Percentiles rank a stretch among this genome's conserved stretches.
phyloP scores from a whole-genome alignment of 805 yeast genomes.

The Metschnikowia kofuensis region DNA sequence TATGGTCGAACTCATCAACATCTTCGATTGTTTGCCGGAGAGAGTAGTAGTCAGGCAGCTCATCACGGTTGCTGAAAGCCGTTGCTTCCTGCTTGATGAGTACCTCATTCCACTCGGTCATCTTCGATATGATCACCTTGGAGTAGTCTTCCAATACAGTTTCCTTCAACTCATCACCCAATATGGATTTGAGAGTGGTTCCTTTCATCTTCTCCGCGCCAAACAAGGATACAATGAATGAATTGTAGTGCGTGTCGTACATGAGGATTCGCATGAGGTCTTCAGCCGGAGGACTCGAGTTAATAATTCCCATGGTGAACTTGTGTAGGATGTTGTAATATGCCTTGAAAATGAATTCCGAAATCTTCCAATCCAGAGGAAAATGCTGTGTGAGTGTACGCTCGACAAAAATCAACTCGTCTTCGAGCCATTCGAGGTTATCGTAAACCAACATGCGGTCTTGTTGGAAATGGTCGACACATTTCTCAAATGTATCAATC shows the following conservation, averaged over 20 bases:
- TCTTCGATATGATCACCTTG: conserved; percentile 64
- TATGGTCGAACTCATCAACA: conserved; percentile 34
- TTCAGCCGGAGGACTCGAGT: conserved; percentile 75
- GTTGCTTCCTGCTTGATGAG: conserved; percentile 63
- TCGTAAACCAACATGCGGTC: conserved; percentile 61
- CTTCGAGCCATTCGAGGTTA: conserved; percentile 78
- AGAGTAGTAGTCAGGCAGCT: conserved; percentile 72
- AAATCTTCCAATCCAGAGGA: conserved; percentile 75
- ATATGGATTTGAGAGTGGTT: conserved; percentile 43
- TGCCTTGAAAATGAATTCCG: conserved; percentile 55
- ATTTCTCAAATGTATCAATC: conserved; percentile 62
- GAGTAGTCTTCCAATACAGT: conserved; percentile 75
- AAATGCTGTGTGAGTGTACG: conserved; percentile 56
- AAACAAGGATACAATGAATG: conserved; percentile 30
- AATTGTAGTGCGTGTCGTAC: conserved; percentile 65
- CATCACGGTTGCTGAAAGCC: conserved; percentile 59
- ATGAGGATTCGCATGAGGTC: conserved; percentile 70
- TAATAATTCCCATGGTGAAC: conserved; percentile 61
- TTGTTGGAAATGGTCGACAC: conserved; percentile 50
- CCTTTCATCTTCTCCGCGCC: conserved; percentile 41
- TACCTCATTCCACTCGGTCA: conserved; percentile 81
- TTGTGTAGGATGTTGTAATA: conserved; percentile 67
- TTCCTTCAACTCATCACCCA: conserved; percentile 72
- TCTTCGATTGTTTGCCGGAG: conserved; percentile 47
- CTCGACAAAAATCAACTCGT: conserved; percentile 68